phyloP scores from a whole-genome alignment of 2,329 filamentous ascomycete genomes.

The Fusarium ambrosium region DNA sequence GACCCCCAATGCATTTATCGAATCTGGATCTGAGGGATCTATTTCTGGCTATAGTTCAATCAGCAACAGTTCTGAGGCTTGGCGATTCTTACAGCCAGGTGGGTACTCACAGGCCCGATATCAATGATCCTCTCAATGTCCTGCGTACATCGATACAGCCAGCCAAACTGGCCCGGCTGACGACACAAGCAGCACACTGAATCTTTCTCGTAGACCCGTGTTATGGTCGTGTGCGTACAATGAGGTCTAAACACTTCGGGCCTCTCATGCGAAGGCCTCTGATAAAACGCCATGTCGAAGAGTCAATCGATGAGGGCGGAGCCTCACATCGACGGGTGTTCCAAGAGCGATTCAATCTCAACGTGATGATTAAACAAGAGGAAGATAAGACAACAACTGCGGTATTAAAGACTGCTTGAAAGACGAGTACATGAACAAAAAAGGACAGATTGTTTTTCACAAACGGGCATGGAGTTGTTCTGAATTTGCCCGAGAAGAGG shows the following conservation, averaged over 20 bases:
- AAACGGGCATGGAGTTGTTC: background rate
- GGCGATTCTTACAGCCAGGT: slow-evolving; percentile 15
- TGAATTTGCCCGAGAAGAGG: background rate
- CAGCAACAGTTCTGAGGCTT: background rate
- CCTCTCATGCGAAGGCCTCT: slow-evolving; percentile 16
- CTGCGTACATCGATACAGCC: slow-evolving; percentile 80
- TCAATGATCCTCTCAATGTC: slow-evolving; percentile 65
- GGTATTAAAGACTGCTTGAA: background rate
- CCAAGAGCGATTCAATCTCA: background rate
- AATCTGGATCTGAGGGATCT: slow-evolving; percentile 51
- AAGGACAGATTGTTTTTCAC: background rate
- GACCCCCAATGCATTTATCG: slow-evolving; percentile 54
- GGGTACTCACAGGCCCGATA: slow-evolving; percentile 43
- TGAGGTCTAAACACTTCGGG: slow-evolving; percentile 47
- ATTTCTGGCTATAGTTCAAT: slow-evolving; percentile 37
- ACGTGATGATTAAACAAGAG: background rate
- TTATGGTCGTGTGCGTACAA: slow-evolving; percentile 79
- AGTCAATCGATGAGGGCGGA: background rate
- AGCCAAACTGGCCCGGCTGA: slow-evolving; percentile 70
- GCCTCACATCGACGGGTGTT: background rate
- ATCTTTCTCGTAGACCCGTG: slow-evolving; percentile 69
- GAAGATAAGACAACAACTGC: background rate
- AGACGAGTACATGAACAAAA: background rate
- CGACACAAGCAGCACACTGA: slow-evolving; percentile 71
- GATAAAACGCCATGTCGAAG: slow-evolving; percentile 32